Percentiles rank a stretch among this genome's conserved stretches.
These are phyloP conservation scores for Boletus eberwhitei DNA, from an alignment of 768 basidiomycete species.

Conservation along the genomic window DNA sequence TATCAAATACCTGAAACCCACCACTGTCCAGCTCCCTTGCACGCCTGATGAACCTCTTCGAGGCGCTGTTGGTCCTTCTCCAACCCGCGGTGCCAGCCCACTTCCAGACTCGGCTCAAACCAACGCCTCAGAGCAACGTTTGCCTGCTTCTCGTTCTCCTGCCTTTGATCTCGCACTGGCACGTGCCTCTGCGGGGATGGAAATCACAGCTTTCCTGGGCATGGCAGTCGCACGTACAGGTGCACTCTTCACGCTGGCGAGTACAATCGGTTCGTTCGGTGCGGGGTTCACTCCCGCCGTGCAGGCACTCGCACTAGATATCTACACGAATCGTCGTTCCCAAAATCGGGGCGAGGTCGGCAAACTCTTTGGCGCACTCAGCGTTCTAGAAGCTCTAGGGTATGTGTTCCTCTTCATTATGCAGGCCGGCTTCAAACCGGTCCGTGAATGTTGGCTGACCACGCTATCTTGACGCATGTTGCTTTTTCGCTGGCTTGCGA, in stretches of 20 bases:
- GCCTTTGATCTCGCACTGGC: conserved; percentile 70
- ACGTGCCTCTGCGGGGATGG: conserved; percentile 56
- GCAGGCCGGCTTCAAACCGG: background rate
- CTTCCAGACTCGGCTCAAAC: background rate
- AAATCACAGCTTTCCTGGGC: conserved; percentile 47
- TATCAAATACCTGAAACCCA: conserved; percentile 52
- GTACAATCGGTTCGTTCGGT: conserved; percentile 53
- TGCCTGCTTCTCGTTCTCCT: conserved; percentile 35
- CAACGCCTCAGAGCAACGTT: background rate
- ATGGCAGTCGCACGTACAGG: conserved; percentile 49
- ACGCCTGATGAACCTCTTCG: conserved; percentile 18
- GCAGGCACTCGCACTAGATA: conserved; percentile 68
- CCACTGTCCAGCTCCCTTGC: conserved; percentile 20
- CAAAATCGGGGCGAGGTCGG: conserved; percentile 52
- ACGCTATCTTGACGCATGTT: background rate
- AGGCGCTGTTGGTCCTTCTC: background rate
- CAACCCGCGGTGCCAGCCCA: conserved; percentile 1
- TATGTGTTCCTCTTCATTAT: conserved; percentile 25
- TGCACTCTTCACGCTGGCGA: conserved; percentile 48
- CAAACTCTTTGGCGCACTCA: conserved; percentile 74
- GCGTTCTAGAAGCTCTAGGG: conserved; percentile 70
- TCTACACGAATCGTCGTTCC: conserved; percentile 54
- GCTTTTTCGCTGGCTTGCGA: background rate
- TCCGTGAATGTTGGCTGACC: background rate
- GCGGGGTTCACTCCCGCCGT: conserved; percentile 62